Conservation (phyloP, 2,329 filamentous ascomycete species). For the Alternaria sp. region DNA sequence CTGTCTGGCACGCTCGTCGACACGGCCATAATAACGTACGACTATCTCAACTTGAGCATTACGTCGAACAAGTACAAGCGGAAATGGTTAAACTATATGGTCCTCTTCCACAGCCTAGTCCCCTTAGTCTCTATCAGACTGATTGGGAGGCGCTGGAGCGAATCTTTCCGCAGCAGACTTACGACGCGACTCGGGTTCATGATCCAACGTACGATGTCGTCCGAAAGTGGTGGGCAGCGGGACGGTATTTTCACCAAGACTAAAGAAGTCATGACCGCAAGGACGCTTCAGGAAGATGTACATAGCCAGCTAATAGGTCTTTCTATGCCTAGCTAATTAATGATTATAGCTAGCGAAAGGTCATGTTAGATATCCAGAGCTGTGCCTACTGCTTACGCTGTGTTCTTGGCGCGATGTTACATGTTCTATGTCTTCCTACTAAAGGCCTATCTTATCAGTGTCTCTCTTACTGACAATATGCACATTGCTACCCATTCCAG, state of each 20-base stretch:
- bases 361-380: background rate
- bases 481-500: background rate
- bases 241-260: background rate
- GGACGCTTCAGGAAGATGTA: background rate
- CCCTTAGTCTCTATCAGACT: background rate
- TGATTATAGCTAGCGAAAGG: background rate
- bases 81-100: background rate
- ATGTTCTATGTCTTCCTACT: background rate
- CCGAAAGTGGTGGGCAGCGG: background rate
- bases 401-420: background rate
- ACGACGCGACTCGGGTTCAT: background rate
- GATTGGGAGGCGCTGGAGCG: background rate
- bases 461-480: background rate
- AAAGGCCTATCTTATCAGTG: background rate
- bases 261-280: background rate
- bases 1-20: background rate
- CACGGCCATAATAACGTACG: background rate
- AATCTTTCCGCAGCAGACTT: background rate
- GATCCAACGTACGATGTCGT: background rate
- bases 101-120: background rate
- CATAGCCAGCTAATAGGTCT: background rate
- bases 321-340: background rate
- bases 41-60: background rate
- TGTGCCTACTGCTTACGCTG: background rate
- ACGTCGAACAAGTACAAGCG: background rate